These are phyloP conservation scores for Annulohypoxylon stygium DNA, from an alignment of 495 filamentous ascomycete species.

Conservation along the genomic window DNA sequence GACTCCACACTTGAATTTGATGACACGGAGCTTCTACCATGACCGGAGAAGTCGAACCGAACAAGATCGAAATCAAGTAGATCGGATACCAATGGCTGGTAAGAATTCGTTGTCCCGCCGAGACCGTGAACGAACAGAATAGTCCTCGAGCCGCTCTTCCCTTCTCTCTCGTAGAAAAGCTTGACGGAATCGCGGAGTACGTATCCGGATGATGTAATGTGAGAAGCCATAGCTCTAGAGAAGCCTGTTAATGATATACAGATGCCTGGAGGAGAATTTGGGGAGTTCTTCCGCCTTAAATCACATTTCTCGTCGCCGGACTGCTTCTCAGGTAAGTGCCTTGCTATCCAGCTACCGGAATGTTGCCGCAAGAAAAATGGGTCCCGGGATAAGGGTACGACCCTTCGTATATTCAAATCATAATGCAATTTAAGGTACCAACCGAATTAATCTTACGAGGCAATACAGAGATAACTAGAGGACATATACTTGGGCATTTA, in stretches of 20 bases:
- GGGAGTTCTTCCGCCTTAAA: neutral
- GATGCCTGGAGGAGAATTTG: neutral
- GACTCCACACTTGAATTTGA: conserved; percentile 14
- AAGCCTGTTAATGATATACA: neutral
- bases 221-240: conserved; percentile 10
- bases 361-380: conserved; percentile 5
- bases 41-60: conserved; percentile 25
- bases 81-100: conserved; percentile 14
- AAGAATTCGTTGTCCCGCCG: conserved; percentile 23
- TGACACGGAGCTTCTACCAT: conserved; percentile 20
- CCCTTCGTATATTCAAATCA: too few relatives aligned
- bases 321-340: too few relatives aligned
- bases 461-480: too few relatives aligned
- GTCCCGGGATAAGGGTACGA: neutral
- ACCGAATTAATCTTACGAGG: too few relatives aligned
- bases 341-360: neutral
- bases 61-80: conserved; percentile 19
- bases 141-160: conserved; percentile 3
- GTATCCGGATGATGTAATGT: conserved; percentile 26
- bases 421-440: too few relatives aligned
- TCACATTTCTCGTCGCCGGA: neutral
- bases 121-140: conserved; percentile 22
- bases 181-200: conserved; percentile 17
- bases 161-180: conserved; percentile 30
- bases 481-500: too few relatives aligned